Evolutionary conservation across 1,139 yeast genomes (phyloP), one percentile per base, ranked within the genome.

Genomic region (Blastobotrys buckinghamii): DNA sequence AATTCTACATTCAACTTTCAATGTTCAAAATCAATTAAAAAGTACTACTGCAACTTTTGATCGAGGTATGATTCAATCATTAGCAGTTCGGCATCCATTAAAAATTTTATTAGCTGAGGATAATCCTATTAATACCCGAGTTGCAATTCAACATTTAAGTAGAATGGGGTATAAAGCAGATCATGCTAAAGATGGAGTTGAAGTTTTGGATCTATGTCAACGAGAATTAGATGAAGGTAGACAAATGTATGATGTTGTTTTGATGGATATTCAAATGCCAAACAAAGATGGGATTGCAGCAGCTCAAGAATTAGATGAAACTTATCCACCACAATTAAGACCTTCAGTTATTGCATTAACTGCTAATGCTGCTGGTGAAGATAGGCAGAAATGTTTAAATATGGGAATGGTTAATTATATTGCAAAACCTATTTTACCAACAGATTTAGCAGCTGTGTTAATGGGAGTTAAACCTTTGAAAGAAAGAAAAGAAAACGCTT

Each of bases 201-300:
- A 74, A 51, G 81, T 70, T 2, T 53, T 77, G 16, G 74, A 71
- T 42, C 70, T 64, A 58, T 74, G 77, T 53, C 61, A 66, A 37
- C 60, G 59, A 10, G 61, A 61, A 49, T 35, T 59, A 30, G 44
- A 44, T 16, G 49, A 49, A 6, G 57, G 57, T 2, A 71, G 69
- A 22, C 65, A 64, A 39, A 67, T 67, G 61, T 77, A 76, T 57
- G 79, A 78, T 59, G 69, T 75, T 42, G 70, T 76, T 2, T 64
- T 76, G 49, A 76, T 76, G 80, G 81, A 76, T 59, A 75, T 76
- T 43, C 81, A 77, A 57, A 75, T 77, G 78, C 81, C 81, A 2
- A 63, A 73, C 19, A 75, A 74, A 62, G 79, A 77, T 51, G 79
- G 79, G 0, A 73, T 75, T 38, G 73, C 75, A 8, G 73, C 78